Conservation (phyloP, 352 stramenopile species). For the Pythium diclinum region DNA sequence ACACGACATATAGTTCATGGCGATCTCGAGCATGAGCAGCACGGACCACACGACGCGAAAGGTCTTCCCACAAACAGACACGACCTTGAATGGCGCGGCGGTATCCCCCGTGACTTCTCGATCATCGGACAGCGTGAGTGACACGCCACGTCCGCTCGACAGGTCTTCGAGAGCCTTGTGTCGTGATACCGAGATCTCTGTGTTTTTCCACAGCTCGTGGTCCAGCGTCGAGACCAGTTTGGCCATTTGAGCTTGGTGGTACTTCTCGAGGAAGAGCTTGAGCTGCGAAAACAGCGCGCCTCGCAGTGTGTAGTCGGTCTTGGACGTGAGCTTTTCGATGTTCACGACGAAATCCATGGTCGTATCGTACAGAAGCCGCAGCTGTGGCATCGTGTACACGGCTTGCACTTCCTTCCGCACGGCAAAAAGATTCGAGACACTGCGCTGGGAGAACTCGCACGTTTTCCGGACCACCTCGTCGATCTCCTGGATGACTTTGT, state of each 20-base stretch:
- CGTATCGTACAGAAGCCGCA: conserved; percentile 93
- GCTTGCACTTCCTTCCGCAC: conserved; percentile 87
- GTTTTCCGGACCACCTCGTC: conserved; percentile 83
- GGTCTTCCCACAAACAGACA: conserved; percentile 89
- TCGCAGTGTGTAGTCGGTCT: conserved; percentile 91
- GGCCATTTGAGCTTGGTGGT: conserved; percentile 91
- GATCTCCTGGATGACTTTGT: conserved; percentile 77
- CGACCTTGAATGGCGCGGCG: conserved; percentile 68
- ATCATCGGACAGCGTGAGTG: conserved; percentile 68
- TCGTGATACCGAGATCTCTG: conserved; percentile 86
- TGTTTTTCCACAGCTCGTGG: conserved; percentile 94
- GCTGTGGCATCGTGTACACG: conserved; percentile 89
- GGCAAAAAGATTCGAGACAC: conserved; percentile 82
- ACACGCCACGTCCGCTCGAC: conserved; percentile 87
- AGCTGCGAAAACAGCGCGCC: conserved; percentile 92
- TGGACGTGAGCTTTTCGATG: conserved; percentile 88
- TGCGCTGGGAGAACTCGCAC: conserved; percentile 85
- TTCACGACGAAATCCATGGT: conserved; percentile 92
- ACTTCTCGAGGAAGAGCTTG: conserved; percentile 94
- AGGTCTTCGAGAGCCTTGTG: conserved; percentile 90
- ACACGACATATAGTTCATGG: conserved; percentile 94
- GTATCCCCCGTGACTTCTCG: conserved; percentile 61
- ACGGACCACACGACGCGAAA: conserved; percentile 96
- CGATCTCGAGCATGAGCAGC: conserved; percentile 93
- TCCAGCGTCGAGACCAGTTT: conserved; percentile 93